phyloP scores from a whole-genome alignment of 352 stramenopile species.

The Globisporangium carolinianum region DNA sequence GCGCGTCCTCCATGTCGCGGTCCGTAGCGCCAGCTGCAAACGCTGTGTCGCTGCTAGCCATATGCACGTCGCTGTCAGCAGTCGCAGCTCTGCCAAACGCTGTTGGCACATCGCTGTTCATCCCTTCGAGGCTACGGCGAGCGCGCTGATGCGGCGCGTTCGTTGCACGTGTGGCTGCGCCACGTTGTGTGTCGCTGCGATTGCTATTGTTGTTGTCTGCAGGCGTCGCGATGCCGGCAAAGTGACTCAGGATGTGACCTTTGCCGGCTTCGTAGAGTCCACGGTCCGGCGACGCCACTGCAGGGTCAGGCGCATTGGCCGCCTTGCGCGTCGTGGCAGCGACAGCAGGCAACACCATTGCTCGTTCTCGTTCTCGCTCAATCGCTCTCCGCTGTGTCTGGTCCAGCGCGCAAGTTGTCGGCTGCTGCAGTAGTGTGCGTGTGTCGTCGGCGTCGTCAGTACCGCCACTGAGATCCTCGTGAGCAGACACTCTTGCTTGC shows the following conservation, averaged over 20 bases:
- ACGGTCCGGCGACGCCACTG: slow-evolving; percentile 9
- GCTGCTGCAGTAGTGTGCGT: no score
- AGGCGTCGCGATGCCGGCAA: slow-evolving; percentile 42
- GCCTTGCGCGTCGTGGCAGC: slow-evolving; percentile 2
- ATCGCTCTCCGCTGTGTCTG: not conserved
- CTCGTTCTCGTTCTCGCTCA: not conserved
- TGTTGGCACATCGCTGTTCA: slow-evolving; percentile 1
- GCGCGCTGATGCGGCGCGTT: slow-evolving; percentile 1
- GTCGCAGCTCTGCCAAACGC: not conserved
- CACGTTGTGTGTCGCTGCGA: not conserved
- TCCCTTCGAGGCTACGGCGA: slow-evolving; percentile 8
- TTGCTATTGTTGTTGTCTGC: not conserved
- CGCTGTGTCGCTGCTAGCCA: slow-evolving; percentile 1
- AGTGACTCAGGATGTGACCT: slow-evolving; percentile 56
- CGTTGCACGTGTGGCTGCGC: not conserved
- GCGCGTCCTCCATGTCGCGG: slow-evolving; percentile 15
- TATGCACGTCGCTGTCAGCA: slow-evolving; percentile 1
- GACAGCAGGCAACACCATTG: slow-evolving; percentile 14
- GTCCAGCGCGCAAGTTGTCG: no score
- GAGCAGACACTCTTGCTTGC: slow-evolving; percentile 1
- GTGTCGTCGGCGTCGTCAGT: not conserved
- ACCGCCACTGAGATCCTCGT: not conserved
- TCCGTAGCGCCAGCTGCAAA: slow-evolving; percentile 1
- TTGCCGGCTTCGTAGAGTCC: slow-evolving; percentile 44
- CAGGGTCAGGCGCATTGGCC: not conserved